Percentiles rank a stretch among this genome's conserved stretches.
phyloP scores from a whole-genome alignment of 208 protist genomes.

The Wallacemonas sp. region DNA sequence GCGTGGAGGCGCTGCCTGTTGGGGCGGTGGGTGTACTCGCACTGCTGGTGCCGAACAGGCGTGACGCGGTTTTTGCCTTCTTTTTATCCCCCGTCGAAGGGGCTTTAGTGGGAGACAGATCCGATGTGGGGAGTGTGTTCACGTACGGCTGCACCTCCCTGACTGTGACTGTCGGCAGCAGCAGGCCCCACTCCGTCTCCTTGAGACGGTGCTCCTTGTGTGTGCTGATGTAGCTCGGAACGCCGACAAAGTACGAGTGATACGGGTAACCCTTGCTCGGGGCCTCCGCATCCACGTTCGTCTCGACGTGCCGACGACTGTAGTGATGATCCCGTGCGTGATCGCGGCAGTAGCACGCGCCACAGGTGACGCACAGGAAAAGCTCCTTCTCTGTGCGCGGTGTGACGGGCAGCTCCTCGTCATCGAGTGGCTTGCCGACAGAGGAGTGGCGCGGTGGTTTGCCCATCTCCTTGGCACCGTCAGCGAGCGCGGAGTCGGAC shows the following conservation, averaged over 20 bases:
- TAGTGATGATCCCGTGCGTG: constrained; percentile 63
- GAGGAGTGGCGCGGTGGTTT: background rate
- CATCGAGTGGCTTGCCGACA: constrained; percentile 6
- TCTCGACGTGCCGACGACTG: constrained; percentile 29
- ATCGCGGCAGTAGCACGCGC: constrained; percentile 62
- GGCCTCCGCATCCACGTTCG: constrained; percentile 2
- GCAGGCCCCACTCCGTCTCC: constrained; percentile 46
- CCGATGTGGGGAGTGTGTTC: background rate
- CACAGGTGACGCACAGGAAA: constrained; percentile 74
- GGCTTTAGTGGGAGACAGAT: background rate
- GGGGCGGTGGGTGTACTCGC: background rate
- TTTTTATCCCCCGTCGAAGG: constrained; percentile 12
- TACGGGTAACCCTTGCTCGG: constrained; percentile 42
- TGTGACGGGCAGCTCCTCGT: constrained; percentile 49
- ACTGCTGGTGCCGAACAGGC: background rate
- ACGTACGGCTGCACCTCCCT: constrained; percentile 8
- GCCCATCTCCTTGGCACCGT: background rate
- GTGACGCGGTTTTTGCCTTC: constrained; percentile 12
- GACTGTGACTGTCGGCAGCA: constrained; percentile 47
- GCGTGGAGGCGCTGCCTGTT: background rate
- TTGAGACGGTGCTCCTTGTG: constrained; percentile 31
- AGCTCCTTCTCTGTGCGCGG: constrained; percentile 56
- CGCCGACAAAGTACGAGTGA: constrained; percentile 66
- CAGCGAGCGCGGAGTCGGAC: background rate
- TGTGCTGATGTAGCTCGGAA: constrained; percentile 49